These are phyloP conservation scores for Dactylellina parvicollis DNA, from an alignment of 2,329 filamentous ascomycete genomes.

Conservation along the genomic window DNA sequence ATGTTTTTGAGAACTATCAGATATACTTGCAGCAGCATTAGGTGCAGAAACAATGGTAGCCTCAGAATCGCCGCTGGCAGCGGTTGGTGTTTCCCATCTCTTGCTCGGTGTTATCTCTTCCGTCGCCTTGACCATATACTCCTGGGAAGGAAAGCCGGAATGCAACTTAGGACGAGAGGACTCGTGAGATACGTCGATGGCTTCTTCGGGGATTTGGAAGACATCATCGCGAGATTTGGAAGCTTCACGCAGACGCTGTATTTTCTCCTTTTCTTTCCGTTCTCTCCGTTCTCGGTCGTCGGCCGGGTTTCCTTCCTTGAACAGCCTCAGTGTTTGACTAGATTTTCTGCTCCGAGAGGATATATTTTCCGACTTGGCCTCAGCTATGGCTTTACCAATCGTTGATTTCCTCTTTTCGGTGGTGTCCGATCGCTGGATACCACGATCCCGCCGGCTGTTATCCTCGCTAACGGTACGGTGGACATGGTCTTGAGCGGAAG, in stretches of 20 bases:
- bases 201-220: conserved; percentile 46
- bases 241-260: conserved; percentile 45
- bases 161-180: conserved; percentile 34
- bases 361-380: conserved; percentile 46
- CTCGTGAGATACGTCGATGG: conserved; percentile 49
- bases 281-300: conserved; percentile 57
- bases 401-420: conserved; percentile 50
- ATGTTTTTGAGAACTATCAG: conserved; percentile 54
- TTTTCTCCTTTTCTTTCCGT: conserved; percentile 67
- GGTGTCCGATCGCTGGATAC: conserved; percentile 30
- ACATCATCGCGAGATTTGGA: conserved; percentile 51
- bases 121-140: conserved; percentile 9
- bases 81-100: conserved; percentile 39
- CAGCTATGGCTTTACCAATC: conserved; percentile 50
- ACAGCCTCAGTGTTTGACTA: conserved; percentile 74
- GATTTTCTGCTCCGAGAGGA: conserved; percentile 72
- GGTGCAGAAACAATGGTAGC: conserved; percentile 53
- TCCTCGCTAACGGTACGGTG: conserved; percentile 41
- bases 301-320: conserved; percentile 68
- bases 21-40: conserved; percentile 52
- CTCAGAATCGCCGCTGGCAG: conserved; percentile 37
- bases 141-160: conserved; percentile 39
- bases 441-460: conserved; percentile 15
- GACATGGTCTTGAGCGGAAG: conserved; percentile 27
- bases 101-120: conserved; percentile 26